phyloP scores from a whole-genome alignment of 2,329 filamentous ascomycete genomes.

The Fusarium hostae region DNA sequence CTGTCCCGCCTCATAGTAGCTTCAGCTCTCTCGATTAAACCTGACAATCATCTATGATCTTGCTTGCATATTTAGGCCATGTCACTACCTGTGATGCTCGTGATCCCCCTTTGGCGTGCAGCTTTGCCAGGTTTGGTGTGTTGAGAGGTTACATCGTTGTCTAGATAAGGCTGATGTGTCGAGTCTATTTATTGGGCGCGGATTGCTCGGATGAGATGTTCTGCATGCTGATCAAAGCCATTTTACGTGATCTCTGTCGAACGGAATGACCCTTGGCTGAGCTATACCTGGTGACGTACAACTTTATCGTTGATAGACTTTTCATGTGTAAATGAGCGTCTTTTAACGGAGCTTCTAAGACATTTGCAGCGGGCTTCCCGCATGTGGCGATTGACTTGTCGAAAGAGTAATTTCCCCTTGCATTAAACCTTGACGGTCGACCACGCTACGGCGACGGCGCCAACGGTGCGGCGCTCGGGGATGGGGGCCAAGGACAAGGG shows the following conservation, averaged over 20 bases:
- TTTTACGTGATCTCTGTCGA: not conserved
- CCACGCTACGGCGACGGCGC: constrained; percentile 40
- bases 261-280: not conserved
- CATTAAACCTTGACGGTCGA: constrained; percentile 43
- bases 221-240: not conserved
- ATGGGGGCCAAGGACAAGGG: constrained; percentile 14
- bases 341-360: not conserved
- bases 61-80: not conserved
- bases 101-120: constrained; percentile 13
- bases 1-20: not conserved
- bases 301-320: not conserved
- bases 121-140: not conserved
- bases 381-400: constrained; percentile 3
- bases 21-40: not conserved
- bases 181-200: constrained; percentile 4
- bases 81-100: not conserved
- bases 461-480: constrained; percentile 44
- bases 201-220: not conserved
- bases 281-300: not conserved
- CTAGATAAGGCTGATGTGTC: constrained; percentile 38
- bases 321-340: not conserved
- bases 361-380: constrained; percentile 8
- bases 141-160: constrained; percentile 6
- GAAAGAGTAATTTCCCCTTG: constrained; percentile 42
- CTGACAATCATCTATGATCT: not conserved